Conservation (phyloP, 257 asterid species). For the Nemophila menziesii region DNA sequence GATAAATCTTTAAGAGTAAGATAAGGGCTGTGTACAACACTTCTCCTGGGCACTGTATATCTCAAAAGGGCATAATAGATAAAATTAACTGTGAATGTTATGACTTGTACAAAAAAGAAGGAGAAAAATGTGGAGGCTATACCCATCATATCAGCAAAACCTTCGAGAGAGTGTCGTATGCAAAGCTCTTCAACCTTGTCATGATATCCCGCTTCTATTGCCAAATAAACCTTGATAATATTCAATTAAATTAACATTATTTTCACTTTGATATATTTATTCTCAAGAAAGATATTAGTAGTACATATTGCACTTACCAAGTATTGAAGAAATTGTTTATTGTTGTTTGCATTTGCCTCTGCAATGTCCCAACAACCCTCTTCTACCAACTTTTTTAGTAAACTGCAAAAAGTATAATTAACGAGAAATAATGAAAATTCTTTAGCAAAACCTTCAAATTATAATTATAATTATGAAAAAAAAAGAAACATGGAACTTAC, state of each 20-base stretch:
- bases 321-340: slow-evolving; percentile 64
- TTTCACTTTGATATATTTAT: no score
- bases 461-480: no score
- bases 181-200: slow-evolving; percentile 97
- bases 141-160: slow-evolving; percentile 62
- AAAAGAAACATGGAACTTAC: slow-evolving; percentile 40
- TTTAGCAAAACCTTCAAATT: no score
- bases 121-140: neutral
- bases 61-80: no score
- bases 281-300: no score
- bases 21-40: slow-evolving; percentile 29
- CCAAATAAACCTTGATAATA: slow-evolving; percentile 66
- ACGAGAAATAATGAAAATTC: neutral
- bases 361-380: slow-evolving; percentile 94
- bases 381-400: slow-evolving; percentile 86
- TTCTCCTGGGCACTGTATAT: slow-evolving; percentile 45
- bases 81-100: no score
- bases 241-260: slow-evolving; percentile 3
- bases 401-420: slow-evolving; percentile 36
- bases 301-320: no score
- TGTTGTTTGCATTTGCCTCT: slow-evolving; percentile 60
- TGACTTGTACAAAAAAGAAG: no score
- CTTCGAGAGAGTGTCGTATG: slow-evolving; percentile 60
- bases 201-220: slow-evolving; percentile 90
- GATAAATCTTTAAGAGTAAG: slow-evolving; percentile 61